Percentiles rank a stretch among this genome's conserved stretches.
Conservation (phyloP, 1,284 basidiomycete genomes). For the Ganoderma meredithae region DNA sequence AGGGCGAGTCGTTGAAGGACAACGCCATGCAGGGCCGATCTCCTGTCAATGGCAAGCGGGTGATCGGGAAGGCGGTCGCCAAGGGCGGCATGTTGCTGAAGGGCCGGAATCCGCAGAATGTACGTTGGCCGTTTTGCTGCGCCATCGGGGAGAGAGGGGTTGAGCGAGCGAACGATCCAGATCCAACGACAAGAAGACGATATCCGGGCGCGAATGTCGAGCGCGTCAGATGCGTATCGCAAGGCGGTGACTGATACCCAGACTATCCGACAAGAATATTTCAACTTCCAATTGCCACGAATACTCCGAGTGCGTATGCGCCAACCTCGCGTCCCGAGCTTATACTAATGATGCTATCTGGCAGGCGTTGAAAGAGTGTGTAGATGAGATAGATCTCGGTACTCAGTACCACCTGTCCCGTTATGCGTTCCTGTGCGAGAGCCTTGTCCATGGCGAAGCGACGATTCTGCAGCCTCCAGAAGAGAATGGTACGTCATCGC, state of each 20-base stretch:
- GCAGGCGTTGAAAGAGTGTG: slow-evolving; percentile 93
- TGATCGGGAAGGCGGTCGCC: slow-evolving; percentile 86
- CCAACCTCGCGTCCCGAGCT: slow-evolving; percentile 2
- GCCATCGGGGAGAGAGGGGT: background rate
- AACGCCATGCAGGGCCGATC: slow-evolving; percentile 69
- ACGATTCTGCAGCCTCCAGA: slow-evolving; percentile 83
- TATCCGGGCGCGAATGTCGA: slow-evolving; percentile 84
- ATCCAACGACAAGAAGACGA: slow-evolving; percentile 96
- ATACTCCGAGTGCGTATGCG: slow-evolving; percentile 80
- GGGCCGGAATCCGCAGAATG: slow-evolving; percentile 92
- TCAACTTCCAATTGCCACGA: slow-evolving; percentile 95
- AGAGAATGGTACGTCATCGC: slow-evolving; percentile 45
- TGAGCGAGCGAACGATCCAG: slow-evolving; percentile 48
- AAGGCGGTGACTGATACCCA: slow-evolving; percentile 94
- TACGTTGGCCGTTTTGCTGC: slow-evolving; percentile 41
- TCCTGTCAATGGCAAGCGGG: slow-evolving; percentile 73
- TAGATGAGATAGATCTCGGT: slow-evolving; percentile 96
- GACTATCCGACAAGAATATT: slow-evolving; percentile 93
- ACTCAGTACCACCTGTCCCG: slow-evolving; percentile 96
- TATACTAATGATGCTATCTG: background rate
- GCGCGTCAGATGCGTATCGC: slow-evolving; percentile 88
- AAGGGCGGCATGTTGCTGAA: slow-evolving; percentile 93
- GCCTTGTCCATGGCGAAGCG: slow-evolving; percentile 89
- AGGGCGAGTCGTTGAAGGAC: slow-evolving; percentile 90
- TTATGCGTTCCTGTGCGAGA: slow-evolving; percentile 95